These are phyloP conservation scores for Kappamyces sp. DNA, from an alignment of 192 early-diverging fungal genomes.

Conservation along the genomic window DNA sequence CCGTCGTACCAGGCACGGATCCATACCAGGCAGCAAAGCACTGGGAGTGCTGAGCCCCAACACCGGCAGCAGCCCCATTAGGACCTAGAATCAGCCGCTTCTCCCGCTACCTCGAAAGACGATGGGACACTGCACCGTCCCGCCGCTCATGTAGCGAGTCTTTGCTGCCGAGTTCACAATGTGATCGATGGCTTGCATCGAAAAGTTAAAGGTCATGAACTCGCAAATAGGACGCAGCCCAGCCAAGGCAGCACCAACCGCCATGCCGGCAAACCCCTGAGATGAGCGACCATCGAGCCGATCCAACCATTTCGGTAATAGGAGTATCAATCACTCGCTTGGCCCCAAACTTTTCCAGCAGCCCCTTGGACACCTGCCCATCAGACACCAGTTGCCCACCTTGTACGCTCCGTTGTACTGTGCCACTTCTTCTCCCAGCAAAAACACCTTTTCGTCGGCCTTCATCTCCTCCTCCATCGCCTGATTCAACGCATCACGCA, in stretches of 20 bases:
- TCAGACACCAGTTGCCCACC: slow-evolving; percentile 44
- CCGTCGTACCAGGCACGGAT: slow-evolving; percentile 66
- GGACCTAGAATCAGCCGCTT: slow-evolving; percentile 41
- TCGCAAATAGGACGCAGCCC: slow-evolving; percentile 97
- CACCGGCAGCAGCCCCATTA: slow-evolving; percentile 95
- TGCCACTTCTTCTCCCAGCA: slow-evolving; percentile 96
- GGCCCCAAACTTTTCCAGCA: slow-evolving; percentile 94
- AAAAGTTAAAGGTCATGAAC: slow-evolving; percentile 99
- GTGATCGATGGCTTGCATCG: slow-evolving; percentile 99
- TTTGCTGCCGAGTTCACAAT: slow-evolving; percentile 99
- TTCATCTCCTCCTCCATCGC: slow-evolving; percentile 97
- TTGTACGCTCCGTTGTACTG: slow-evolving; percentile 99
- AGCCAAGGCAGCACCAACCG: slow-evolving; percentile 86
- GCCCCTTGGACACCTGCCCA: slow-evolving; percentile 87
- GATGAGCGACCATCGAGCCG: no score
- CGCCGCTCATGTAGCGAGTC: slow-evolving; percentile 96
- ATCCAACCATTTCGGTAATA: slow-evolving; percentile 79
- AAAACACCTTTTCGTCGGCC: slow-evolving; percentile 80
- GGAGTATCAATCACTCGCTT: slow-evolving; percentile 98
- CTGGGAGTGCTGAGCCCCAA: slow-evolving; percentile 98
- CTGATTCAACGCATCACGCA: slow-evolving; percentile 94
- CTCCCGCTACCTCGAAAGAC: slow-evolving; percentile 71
- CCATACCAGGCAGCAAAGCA: slow-evolving; percentile 98
- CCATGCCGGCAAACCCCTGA: slow-evolving; percentile 85
- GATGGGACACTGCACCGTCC: slow-evolving; percentile 78